Evolutionary conservation across 1,284 basidiomycete genomes (phyloP).

Genomic region (Sanguinoderma infundibulare): DNA sequence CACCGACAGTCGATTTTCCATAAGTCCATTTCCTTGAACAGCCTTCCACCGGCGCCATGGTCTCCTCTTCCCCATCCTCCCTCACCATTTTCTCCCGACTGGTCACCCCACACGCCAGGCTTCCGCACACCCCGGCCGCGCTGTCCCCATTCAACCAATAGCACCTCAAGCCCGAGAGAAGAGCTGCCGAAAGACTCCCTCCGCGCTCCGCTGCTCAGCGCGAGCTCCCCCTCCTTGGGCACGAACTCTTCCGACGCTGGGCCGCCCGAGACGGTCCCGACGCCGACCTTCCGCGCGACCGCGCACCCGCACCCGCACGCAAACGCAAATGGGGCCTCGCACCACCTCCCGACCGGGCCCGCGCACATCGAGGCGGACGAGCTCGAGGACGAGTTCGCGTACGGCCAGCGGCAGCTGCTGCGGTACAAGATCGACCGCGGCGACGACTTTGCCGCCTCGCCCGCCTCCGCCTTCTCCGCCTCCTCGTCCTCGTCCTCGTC

Average conservation of each 20-base stretch:
- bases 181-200: conserved; percentile 12
- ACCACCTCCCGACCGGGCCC: conserved; percentile 12
- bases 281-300: conserved; percentile 24
- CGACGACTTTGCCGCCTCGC: background rate
- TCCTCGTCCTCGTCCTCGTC: background rate
- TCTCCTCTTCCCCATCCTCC: conserved; percentile 37
- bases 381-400: conserved; percentile 24
- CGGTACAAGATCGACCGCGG: conserved; percentile 16
- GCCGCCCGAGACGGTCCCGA: conserved; percentile 6
- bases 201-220: conserved; percentile 13
- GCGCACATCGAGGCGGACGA: conserved; percentile 15
- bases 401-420: conserved; percentile 17
- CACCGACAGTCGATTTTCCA: conserved; percentile 11
- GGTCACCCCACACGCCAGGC: conserved; percentile 19
- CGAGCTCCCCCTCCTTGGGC: background rate
- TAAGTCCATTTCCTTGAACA: conserved; percentile 51
- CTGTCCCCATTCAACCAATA: conserved; percentile 3
- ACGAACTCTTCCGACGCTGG: background rate
- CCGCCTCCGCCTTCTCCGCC: background rate
- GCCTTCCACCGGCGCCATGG: conserved; percentile 52
- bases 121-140: conserved; percentile 9
- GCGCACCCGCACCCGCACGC: conserved; percentile 11
- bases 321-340: background rate
- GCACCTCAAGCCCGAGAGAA: conserved; percentile 15
- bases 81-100: conserved; percentile 55